Conservation (phyloP, 2,329 filamentous ascomycete genomes). For the Tolypocladium cylindrosporum region DNA sequence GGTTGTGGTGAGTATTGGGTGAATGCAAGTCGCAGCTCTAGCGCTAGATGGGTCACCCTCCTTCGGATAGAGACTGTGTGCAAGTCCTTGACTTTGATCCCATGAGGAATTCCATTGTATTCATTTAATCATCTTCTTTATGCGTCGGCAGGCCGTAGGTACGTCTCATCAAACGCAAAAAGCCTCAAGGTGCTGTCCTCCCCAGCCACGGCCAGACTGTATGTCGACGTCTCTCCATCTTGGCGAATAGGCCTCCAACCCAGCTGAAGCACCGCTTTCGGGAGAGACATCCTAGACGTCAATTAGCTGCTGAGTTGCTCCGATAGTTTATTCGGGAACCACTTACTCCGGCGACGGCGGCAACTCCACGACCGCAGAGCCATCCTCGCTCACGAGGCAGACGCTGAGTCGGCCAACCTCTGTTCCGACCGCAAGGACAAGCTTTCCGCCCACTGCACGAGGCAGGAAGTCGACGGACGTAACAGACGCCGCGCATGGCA, state of each 20-base stretch:
- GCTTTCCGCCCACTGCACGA: constrained; percentile 15
- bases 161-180: constrained; percentile 31
- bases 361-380: constrained; percentile 26
- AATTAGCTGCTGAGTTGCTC: constrained; percentile 5
- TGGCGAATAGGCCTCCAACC: constrained; percentile 50
- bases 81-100: background rate
- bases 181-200: constrained; percentile 53
- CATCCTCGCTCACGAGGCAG: constrained; percentile 27
- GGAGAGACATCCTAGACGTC: constrained; percentile 29
- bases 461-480: constrained; percentile 61
- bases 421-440: constrained; percentile 46
- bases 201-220: constrained; percentile 43
- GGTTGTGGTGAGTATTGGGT: background rate
- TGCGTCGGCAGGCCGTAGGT: constrained; percentile 8
- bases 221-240: constrained; percentile 15
- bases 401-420: constrained; percentile 41
- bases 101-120: background rate
- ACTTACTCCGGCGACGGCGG: constrained; percentile 29
- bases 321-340: too few relatives aligned
- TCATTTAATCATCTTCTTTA: constrained; percentile 6
- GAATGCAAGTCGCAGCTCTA: background rate
- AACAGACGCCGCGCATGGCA: constrained; percentile 49
- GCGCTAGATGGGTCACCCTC: background rate
- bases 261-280: constrained; percentile 56
- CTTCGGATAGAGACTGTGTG: background rate